phyloP scores from a whole-genome alignment of 2,329 filamentous ascomycete genomes.

The Hawksworthiomyces lignivorus region DNA sequence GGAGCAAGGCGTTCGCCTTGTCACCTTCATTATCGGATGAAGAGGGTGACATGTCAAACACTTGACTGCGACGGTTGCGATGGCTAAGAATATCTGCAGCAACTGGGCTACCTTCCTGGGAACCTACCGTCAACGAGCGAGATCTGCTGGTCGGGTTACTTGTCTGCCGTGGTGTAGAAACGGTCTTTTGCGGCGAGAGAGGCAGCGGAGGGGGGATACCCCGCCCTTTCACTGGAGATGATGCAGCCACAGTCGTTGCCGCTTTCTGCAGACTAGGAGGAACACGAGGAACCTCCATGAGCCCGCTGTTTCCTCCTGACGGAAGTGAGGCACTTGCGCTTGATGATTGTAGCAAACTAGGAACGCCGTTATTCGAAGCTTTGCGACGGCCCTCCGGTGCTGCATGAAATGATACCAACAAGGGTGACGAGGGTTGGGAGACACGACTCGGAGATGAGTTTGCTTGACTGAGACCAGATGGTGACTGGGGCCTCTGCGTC shows the following conservation, averaged over 20 bases:
- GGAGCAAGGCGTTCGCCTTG: slow-evolving; percentile 66
- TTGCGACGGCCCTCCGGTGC: slow-evolving; percentile 76
- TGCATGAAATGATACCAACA: slow-evolving; percentile 95
- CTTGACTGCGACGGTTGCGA: slow-evolving; percentile 85
- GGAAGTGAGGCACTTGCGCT: slow-evolving; percentile 50
- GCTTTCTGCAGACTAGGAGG: slow-evolving; percentile 54
- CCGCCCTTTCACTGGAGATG: slow-evolving; percentile 45
- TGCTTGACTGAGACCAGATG: slow-evolving; percentile 68
- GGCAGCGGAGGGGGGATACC: slow-evolving; percentile 40
- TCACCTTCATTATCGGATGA: slow-evolving; percentile 97
- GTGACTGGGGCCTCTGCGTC: slow-evolving; percentile 72
- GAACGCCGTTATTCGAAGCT: slow-evolving; percentile 84
- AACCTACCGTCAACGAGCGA: slow-evolving; percentile 86
- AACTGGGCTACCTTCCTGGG: slow-evolving; percentile 79
- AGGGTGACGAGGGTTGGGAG: slow-evolving; percentile 72
- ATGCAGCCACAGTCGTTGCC: slow-evolving; percentile 44
- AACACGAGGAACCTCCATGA: slow-evolving; percentile 64
- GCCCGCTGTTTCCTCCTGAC: slow-evolving; percentile 44
- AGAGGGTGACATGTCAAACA: slow-evolving; percentile 93
- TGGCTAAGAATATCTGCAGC: slow-evolving; percentile 64
- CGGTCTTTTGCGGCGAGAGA: slow-evolving; percentile 56
- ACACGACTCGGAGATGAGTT: slow-evolving; percentile 82
- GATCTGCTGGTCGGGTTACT: slow-evolving; percentile 61
- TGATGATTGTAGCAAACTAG: slow-evolving; percentile 75
- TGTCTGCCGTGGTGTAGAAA: slow-evolving; percentile 52